These are phyloP conservation scores for Calonectria montana DNA, from an alignment of 2,329 filamentous ascomycete genomes.

Conservation along the genomic window DNA sequence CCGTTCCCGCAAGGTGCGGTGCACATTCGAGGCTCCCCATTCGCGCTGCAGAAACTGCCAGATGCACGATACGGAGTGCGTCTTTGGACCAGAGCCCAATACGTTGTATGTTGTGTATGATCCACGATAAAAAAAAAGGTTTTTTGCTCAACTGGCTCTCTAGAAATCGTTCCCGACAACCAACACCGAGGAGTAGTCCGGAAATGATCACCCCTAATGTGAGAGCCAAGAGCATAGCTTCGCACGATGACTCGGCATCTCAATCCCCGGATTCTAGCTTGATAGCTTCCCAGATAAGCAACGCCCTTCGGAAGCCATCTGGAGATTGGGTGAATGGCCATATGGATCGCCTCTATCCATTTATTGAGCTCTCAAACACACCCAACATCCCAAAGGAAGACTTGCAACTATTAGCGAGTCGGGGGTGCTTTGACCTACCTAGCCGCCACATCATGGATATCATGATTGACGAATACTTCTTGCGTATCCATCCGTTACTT, in stretches of 20 bases:
- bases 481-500: neutral
- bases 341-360: neutral
- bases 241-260: neutral
- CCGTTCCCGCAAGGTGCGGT: neutral
- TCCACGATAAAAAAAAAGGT: too few relatives aligned
- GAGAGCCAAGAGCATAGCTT: neutral
- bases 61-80: neutral
- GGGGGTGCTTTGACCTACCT: neutral
- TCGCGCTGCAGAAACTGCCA: neutral
- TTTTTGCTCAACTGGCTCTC: neutral
- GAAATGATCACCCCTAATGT: neutral
- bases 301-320: neutral
- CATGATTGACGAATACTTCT: neutral
- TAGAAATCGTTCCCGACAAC: neutral
- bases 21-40: neutral
- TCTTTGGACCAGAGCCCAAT: neutral
- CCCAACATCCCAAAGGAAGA: neutral
- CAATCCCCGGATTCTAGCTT: neutral
- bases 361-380: neutral
- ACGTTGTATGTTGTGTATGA: neutral
- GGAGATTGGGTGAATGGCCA: neutral
- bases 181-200: neutral
- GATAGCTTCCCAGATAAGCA: neutral
- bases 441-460: neutral
- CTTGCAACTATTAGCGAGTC: neutral